Evolutionary conservation across 78 protist species (phyloP).

Genomic region (Isochrysis galbana): DNA sequence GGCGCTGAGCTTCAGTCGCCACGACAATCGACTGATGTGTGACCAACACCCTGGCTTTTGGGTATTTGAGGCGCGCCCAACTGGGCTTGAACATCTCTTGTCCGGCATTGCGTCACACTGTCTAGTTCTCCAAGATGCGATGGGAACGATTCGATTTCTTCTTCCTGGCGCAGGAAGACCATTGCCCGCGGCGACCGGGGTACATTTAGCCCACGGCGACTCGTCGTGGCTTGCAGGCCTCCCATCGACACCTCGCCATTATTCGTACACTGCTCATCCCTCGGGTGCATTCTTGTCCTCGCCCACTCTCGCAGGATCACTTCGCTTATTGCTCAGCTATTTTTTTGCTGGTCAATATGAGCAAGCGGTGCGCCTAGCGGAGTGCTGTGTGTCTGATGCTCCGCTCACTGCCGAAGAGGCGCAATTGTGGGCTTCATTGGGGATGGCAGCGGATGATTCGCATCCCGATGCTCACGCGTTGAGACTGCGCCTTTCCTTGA

Average conservation of each 20-base stretch:
- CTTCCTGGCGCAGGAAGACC: conserved; percentile 16
- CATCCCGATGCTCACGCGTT: conserved; percentile 66
- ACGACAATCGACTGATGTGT: neutral
- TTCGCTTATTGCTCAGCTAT: neutral
- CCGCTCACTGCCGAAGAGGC: neutral
- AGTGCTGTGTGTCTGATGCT: neutral
- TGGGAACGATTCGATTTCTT: conserved; percentile 12
- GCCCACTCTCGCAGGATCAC: neutral
- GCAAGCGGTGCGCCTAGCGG: neutral
- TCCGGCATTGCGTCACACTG: neutral
- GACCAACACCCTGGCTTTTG: neutral
- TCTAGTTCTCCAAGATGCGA: neutral
- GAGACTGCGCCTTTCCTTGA: conserved; percentile 41
- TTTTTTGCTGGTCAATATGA: neutral
- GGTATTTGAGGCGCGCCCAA: conserved; percentile 14
- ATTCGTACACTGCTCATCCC: neutral
- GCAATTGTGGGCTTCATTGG: neutral
- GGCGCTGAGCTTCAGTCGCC: neutral
- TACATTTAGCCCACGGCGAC: conserved; percentile 34
- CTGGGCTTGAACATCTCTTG: conserved; percentile 18
- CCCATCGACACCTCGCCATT: neutral
- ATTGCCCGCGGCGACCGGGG: neutral
- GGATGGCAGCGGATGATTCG: neutral
- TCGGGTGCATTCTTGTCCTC: neutral
- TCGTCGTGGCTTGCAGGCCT: neutral